Evolutionary conservation across 2,329 filamentous ascomycete genomes (phyloP), one percentile per base, ranked within the genome.

Genomic region (Xenoacremonium recifei): DNA sequence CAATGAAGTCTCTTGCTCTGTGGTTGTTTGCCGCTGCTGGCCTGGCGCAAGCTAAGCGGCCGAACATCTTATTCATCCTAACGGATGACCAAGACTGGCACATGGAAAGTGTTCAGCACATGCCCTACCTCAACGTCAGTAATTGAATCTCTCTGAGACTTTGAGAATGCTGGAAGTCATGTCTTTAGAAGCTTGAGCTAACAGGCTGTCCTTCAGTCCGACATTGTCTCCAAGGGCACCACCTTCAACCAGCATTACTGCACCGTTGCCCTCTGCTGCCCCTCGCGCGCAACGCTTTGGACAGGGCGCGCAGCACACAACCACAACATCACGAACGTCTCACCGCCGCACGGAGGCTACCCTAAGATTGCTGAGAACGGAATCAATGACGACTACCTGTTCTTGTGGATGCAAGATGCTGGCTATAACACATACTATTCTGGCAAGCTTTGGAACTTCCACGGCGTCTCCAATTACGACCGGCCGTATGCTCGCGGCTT

Each of bases 71-170:
- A 21, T 82, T 86, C 54, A 76, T 85, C 47, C 66, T 85, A 21
- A 82, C 80, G 0, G 82, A 86, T 48, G 82, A 86, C 48, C 82
- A 85, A 53, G 82, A 85, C 52, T 63, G 80, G 10, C 75, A 80
- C 43, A 68, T 85, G 57, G 66, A 79, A 41, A 85, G 81, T 0
- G 50, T 84, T 4, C 65, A 75, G 2, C 82, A 82, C 50, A 79
- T 79, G 61, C 79, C 77, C 0, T 62, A n/a, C n/a, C n/a, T n/a
- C n/a, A n/a, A n/a, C n/a, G n/a, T n/a, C n/a, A n/a, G n/a, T n/a
- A n/a, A n/a, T n/a, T n/a, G n/a, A n/a, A n/a, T n/a, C n/a, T n/a
- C n/a, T n/a, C n/a, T n/a, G n/a, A n/a, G n/a, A n/a, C n/a, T n/a
- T n/a, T n/a, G n/a, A n/a, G n/a, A n/a, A n/a, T n/a, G n/a, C n/a